Base-by-base conservation (phyloP, 2,329 filamentous ascomycete genomes). In the Beauveria scarabaeidicola region DNA sequence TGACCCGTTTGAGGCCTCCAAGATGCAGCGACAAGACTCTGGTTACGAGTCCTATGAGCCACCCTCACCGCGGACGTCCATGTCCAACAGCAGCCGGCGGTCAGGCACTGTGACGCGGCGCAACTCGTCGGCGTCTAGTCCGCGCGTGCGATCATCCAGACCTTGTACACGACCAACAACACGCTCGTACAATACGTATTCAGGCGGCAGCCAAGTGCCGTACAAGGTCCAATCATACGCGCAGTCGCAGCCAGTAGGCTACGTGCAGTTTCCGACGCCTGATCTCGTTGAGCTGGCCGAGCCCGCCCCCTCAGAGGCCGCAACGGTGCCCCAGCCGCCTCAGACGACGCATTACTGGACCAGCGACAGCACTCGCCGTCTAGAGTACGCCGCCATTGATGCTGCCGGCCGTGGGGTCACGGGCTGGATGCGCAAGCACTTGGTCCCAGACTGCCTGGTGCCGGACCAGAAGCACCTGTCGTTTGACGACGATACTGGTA, bases 331-430 rank as follows among this genome's bases (percentile, higher is more conserved):
- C 3, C 74, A 76, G 2, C 83, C 81, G 13, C 81, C 81, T 4
- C 78, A 80, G 64, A 86, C 84, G 3, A 82, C 81, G 1, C 82
- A 86, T 67, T 87, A 87, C 71, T 87, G 84, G 84, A 87, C 83
- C 1, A 86, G 82, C 66, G 82, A 86, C 67, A 77, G 76, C 57
- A 86, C 84, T 0, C 77, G 84, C 3, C 76, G 83, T 11, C 75
- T 86, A 3, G 84, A 87, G 72, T 87, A 87, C 65, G 84, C 83
- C 0, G 84, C 84, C 59, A 87, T 87, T 44, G 84, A 87, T 53
- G 83, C 83, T 0, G 83, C 84, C 2, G 80, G 78, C 40, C 76
- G 77, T 1, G 84, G 84, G 5, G 75, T 87, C 32, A 79, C 79
- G 63, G 84, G 84, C 13, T 87, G 84, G 80, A 66, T 85, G 38